A percentile compares a stretch with the other conserved stretches of the same genome.
These are phyloP conservation scores for Colletotrichum camelliae DNA, from an alignment of 2,329 filamentous ascomycete genomes.

Conservation along the genomic window DNA sequence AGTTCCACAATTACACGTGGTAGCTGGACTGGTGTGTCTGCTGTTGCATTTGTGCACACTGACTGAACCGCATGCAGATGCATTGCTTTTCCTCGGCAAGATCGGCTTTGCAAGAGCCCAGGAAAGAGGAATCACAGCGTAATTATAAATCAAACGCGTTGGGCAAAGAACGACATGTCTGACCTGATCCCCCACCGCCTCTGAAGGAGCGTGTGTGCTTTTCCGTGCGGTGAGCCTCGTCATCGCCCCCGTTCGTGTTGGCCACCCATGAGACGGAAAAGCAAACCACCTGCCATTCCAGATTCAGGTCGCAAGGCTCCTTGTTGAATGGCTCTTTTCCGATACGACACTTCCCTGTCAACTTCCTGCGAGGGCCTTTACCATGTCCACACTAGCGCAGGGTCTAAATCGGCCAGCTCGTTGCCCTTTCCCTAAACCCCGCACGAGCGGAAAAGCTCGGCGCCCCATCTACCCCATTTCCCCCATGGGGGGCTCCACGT, in stretches of 20 bases:
- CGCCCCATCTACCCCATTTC: constrained; percentile 3
- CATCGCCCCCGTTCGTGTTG: neutral
- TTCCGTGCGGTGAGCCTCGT: neutral
- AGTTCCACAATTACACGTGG: neutral
- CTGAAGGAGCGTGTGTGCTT: neutral
- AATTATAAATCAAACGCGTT: constrained; percentile 12
- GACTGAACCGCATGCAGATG: neutral
- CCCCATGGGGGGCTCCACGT: constrained; percentile 13
- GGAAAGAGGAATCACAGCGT: neutral
- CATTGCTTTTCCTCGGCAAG: constrained; percentile 5
- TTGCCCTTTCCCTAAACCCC: constrained; percentile 3
- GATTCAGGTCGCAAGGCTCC: neutral
- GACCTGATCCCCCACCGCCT: neutral
- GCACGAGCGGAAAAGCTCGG: constrained; percentile 19
- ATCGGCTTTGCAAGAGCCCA: neutral
- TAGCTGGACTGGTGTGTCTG: neutral
- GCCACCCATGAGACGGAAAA: neutral
- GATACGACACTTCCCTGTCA: neutral
- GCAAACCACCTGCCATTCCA: neutral
- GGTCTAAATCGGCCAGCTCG: neutral
- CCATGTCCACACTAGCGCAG: constrained; percentile 6
- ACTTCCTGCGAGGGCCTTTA: neutral
- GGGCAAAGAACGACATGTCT: neutral
- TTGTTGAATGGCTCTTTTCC: neutral
- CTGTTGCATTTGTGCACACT: neutral